phyloP scores from a whole-genome alignment of 768 basidiomycete genomes.

The Cyclocybe aegerita region DNA sequence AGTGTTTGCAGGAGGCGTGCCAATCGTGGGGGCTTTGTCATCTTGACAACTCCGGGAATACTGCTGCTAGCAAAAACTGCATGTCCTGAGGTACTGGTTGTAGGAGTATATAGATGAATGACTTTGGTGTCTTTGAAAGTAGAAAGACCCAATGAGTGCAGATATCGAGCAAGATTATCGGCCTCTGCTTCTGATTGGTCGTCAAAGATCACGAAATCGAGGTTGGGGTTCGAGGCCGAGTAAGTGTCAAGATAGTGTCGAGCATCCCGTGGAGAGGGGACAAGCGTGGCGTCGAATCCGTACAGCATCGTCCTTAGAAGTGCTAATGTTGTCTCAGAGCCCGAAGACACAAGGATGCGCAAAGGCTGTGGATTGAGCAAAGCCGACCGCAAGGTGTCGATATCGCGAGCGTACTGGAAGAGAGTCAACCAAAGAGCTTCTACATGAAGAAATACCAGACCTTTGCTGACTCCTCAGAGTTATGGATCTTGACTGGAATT shows the following conservation, averaged over 20 bases:
- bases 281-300: slow-evolving; percentile 48
- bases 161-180: slow-evolving; percentile 52
- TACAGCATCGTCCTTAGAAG: slow-evolving; percentile 57
- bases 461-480: slow-evolving; percentile 56
- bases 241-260: slow-evolving; percentile 38
- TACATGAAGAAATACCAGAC: slow-evolving; percentile 24
- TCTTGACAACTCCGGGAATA: slow-evolving; percentile 57
- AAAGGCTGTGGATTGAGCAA: slow-evolving; percentile 48
- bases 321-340: slow-evolving; percentile 54
- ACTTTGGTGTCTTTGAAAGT: slow-evolving; percentile 57
- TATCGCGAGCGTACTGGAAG: slow-evolving; percentile 42
- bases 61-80: slow-evolving; percentile 48
- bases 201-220: slow-evolving; percentile 71
- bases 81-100: slow-evolving; percentile 54
- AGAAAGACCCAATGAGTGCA: slow-evolving; percentile 37
- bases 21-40: slow-evolving; percentile 71
- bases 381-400: slow-evolving; percentile 44
- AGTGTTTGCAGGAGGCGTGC: slow-evolving; percentile 59
- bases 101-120: slow-evolving; percentile 73
- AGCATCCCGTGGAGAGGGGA: slow-evolving; percentile 45
- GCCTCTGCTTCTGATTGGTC: slow-evolving; percentile 60
- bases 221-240: slow-evolving; percentile 26
- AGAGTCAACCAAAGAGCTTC: slow-evolving; percentile 4
- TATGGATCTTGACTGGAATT: slow-evolving; percentile 61
- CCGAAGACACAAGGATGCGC: slow-evolving; percentile 55